Conservation (phyloP, 163 green algal genomes). For the Chloromonas sp. region DNA sequence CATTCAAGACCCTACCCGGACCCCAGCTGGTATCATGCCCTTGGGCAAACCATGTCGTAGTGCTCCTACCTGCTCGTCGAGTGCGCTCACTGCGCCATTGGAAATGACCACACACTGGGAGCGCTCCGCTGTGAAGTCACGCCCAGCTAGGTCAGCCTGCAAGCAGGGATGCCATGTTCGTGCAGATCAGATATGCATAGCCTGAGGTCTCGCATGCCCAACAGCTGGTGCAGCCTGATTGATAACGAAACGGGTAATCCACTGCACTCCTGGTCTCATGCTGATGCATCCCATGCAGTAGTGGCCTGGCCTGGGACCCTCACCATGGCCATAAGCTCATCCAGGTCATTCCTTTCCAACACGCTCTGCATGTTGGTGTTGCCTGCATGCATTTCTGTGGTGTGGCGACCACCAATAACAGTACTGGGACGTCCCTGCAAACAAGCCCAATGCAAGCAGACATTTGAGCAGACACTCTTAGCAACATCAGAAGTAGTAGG, state of each 20-base stretch:
- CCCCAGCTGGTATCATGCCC: no score
- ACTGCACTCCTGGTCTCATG: no score
- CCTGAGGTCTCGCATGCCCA: no score
- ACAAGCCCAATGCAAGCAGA: background rate
- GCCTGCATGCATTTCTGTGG: constrained; percentile 37
- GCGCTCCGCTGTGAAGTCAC: constrained; percentile 87
- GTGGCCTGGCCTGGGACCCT: background rate
- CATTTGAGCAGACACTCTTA: no score
- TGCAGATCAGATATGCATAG: no score
- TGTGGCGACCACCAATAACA: constrained; percentile 37
- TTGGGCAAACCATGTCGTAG: no score
- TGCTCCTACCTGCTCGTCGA: constrained; percentile 9
- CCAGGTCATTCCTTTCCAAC: constrained; percentile 23
- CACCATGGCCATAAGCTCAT: constrained; percentile 94
- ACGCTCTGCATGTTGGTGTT: constrained; percentile 5
- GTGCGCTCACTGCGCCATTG: constrained; percentile 10
- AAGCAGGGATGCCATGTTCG: background rate
- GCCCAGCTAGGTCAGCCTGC: constrained; percentile 76
- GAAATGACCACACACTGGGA: constrained; percentile 9
- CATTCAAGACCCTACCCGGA: no score
- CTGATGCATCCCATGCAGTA: no score
- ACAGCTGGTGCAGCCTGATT: no score
- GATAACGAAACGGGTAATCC: no score
- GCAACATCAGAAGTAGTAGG: no score
- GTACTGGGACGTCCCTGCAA: constrained; percentile 2